These are phyloP conservation scores for Phytophthora chlamydospora DNA, from an alignment of 352 stramenopile genomes.

Conservation along the genomic window DNA sequence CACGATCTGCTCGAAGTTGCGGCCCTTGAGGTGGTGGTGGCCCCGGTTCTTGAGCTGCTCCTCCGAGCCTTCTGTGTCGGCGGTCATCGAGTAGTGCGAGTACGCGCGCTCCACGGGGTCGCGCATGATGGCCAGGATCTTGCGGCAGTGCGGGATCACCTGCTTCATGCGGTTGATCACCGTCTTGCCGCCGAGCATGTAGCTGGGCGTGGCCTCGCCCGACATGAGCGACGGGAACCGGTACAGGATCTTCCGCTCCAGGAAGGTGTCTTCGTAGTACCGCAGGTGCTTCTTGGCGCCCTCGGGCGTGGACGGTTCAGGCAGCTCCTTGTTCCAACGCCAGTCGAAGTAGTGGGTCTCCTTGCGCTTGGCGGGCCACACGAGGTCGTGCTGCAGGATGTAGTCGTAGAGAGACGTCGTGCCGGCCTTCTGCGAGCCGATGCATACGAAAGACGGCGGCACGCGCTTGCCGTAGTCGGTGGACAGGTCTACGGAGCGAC, in stretches of 20 bases:
- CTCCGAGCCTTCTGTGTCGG: conserved; percentile 71
- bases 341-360: conserved; percentile 99
- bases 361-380: conserved; percentile 89
- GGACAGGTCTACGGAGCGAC: conserved; percentile 94
- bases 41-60: conserved; percentile 83
- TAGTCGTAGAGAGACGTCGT: conserved; percentile 98
- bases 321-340: conserved; percentile 92
- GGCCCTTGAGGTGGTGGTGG: conserved; percentile 65
- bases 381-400: conserved; percentile 96
- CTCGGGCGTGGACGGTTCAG: conserved; percentile 55
- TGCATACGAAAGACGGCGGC: conserved; percentile 94
- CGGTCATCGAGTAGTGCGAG: conserved; percentile 91
- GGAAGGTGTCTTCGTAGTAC: conserved; percentile 85
- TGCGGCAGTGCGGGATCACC: conserved; percentile 79
- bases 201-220: conserved; percentile 93
- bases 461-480: conserved; percentile 75
- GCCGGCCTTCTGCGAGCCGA: conserved; percentile 96
- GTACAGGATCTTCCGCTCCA: conserved; percentile 81
- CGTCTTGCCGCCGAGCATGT: conserved; percentile 82
- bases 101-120: conserved; percentile 86
- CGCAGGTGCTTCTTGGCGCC: conserved; percentile 61
- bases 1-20: conserved; percentile 77
- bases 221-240: conserved; percentile 92
- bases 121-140: conserved; percentile 86
- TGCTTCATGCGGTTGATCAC: conserved; percentile 81